Evolutionary conservation across 441 rosid species (phyloP), one percentile per base, ranked within the genome.

Genomic region (Erodium texanum): DNA sequence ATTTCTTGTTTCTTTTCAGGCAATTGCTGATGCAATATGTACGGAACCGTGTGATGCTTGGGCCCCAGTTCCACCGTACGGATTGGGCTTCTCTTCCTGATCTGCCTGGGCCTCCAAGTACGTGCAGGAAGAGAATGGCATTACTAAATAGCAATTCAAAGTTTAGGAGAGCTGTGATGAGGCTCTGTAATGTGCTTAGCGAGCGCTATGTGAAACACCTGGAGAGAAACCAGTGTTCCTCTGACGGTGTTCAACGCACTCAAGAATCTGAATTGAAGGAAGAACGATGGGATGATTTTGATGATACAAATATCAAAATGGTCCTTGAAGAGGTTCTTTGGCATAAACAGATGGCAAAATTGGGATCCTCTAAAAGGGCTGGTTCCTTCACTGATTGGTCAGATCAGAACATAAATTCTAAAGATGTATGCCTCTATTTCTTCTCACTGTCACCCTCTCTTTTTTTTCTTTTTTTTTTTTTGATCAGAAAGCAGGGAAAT

Each of bases 241-340:
- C 79, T 15, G 56, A 68, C 48, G 74, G 61, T 62, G 70, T 63
- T 67, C 82, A 81, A 69, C 66, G 72, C 71, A 77, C 75, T 73
- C 83, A 78, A 73, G 83, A 66, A 71, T 66, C 64, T 16, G 74
- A 71, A 74, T 77, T 65, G 72, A 82, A 76, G 76, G 90, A 77
- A 75, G 83, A 85, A 65, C 78, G 38, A 65, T 95, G 99, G 99
- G 99, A 92, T 85, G 91, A 90, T 83, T 92, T 92, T 77, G 77
- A 66, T 79, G 89, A 87, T 64, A 71, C 73, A 68, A 75, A 70
- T 77, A 74, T 87, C 78, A 81, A 81, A 75, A 81, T 78, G 72
- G 87, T 86, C 66, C 76, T 92, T 66, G 89, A 82, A 78, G 89
- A 83, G 78, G 86, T 85, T 73, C 86, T 92, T 73, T 81, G 75